Base-by-base conservation (phyloP, 2,329 filamentous ascomycete genomes). In the Trichoderma gracile region DNA sequence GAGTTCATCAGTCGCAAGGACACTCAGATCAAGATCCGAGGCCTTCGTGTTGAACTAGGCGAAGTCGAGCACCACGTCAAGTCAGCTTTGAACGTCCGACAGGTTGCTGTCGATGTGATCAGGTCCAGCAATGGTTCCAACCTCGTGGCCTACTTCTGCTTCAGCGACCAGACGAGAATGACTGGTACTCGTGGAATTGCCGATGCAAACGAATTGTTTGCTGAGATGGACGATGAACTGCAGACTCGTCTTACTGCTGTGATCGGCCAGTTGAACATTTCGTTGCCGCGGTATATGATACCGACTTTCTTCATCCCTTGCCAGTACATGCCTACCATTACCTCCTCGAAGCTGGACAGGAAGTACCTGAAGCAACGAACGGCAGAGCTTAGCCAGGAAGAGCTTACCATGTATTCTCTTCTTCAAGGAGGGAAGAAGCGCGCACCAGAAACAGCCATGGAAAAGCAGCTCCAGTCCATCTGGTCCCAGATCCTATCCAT, bases 221-320 rank as follows among this genome's bases (percentile, higher is more conserved):
- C 55, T 2, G 43, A 61, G 21, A 40, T 61, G 12, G 33, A 65
- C 15, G 52, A 50, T 8, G 50, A 63, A 42, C 38, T 63, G 40
- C 63, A 68, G 25, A 65, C 53, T 7, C 55, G 67, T 45, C 57
- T 65, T 2, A 58, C 64, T 5, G 72, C 71, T 17, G 59, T 66
- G 6, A 50, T 64, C 14, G 65, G 64, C 3, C 43, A 66, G 14
- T 27, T 68, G 6, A 64, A 42, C 23, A 38, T 66, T n/a, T 38
- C 47, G 5, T 56, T 70, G 40, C 69, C 69, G 5, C 46, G 47
- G 5, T 70, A 70, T 62, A 70, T 70, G 69, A 46, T 70, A 2
- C 69, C 69, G 14, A 62, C 67, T 10, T 54, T 66, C 45, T 70
- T 67, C n/a, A 67, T 70, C 15, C 68, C 64, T 43, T 69, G 68